Percentiles rank a stretch among this genome's conserved stretches.
These are phyloP conservation scores for Cytospora piceae DNA, from an alignment of 2,329 filamentous ascomycete species.

Conservation along the genomic window DNA sequence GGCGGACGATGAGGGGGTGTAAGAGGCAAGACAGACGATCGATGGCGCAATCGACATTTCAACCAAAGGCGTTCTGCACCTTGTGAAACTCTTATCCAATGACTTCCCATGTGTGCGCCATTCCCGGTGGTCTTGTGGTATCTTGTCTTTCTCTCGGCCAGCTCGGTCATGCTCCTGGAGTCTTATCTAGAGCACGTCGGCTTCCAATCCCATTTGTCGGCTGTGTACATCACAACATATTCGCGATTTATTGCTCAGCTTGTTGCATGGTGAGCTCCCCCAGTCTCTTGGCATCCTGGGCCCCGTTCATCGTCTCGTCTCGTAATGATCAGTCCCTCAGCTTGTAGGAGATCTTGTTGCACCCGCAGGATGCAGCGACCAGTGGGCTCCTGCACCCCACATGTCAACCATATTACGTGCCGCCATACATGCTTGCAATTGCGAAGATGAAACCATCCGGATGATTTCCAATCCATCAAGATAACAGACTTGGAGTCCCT, in stretches of 20 bases:
- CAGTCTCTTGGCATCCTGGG: not conserved
- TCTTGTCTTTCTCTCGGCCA: not conserved
- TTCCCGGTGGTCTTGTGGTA: not conserved
- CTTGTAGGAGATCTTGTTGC: not conserved
- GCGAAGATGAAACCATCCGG: conserved; percentile 6
- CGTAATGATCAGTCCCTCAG: conserved; percentile 1
- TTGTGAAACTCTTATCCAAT: not conserved
- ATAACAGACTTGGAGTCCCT: not conserved
- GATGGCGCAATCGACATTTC: not conserved
- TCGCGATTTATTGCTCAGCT: conserved; percentile 26
- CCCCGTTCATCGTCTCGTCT: not conserved
- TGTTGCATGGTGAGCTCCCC: conserved; percentile 12
- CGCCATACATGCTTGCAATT: conserved; percentile 22
- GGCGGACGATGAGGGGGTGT: conserved; percentile 10
- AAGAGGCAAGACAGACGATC: conserved; percentile 24
- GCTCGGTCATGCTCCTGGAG: not conserved
- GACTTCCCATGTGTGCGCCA: not conserved
- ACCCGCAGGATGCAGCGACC: too few relatives aligned
- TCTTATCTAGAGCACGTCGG: conserved; percentile 15
- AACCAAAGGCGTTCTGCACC: not conserved
- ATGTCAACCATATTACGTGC: conserved; percentile 5
- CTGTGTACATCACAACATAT: conserved; percentile 26
- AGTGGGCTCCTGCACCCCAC: conserved; percentile 5
- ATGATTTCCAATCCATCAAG: conserved; percentile 10
- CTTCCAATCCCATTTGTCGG: conserved; percentile 2